phyloP scores from a whole-genome alignment of 2,329 filamentous ascomycete genomes.

The Cadophora gregata region DNA sequence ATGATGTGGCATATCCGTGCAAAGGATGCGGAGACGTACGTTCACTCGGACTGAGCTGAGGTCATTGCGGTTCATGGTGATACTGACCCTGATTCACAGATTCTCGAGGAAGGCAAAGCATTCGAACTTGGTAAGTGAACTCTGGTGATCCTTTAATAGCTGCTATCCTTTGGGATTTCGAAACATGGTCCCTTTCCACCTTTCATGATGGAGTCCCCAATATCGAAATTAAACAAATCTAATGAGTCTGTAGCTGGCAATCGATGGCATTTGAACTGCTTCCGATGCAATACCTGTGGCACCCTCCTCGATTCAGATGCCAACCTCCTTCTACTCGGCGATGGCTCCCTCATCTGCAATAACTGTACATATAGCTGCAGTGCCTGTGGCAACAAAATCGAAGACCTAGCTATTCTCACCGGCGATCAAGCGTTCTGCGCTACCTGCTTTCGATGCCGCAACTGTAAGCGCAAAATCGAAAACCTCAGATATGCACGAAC shows the following conservation, averaged over 20 bases:
- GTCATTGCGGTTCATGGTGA: constrained; percentile 26
- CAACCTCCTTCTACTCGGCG: constrained; percentile 93
- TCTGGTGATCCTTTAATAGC: neutral
- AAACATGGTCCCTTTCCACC: neutral
- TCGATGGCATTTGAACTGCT: constrained; percentile 98
- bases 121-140: constrained; percentile 84
- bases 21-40: constrained; percentile 91
- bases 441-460: constrained; percentile 94
- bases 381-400: constrained; percentile 96
- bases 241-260: constrained; percentile 73
- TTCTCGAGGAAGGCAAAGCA: constrained; percentile 97
- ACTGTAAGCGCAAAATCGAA: constrained; percentile 98
- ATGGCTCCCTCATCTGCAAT: constrained; percentile 98
- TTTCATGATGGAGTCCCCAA: constrained; percentile 11
- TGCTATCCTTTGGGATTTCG: neutral
- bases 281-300: constrained; percentile 94
- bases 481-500: constrained; percentile 97
- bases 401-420: constrained; percentile 95
- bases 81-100: constrained; percentile 59
- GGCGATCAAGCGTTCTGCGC: constrained; percentile 98
- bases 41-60: constrained; percentile 35
- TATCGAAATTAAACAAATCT: constrained; percentile 31
- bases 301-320: constrained; percentile 98
- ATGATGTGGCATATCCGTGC: constrained; percentile 83
- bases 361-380: constrained; percentile 99